Conservation (phyloP, 202 grass and related monocot species). For the Brachypodium distachyon region DNA sequence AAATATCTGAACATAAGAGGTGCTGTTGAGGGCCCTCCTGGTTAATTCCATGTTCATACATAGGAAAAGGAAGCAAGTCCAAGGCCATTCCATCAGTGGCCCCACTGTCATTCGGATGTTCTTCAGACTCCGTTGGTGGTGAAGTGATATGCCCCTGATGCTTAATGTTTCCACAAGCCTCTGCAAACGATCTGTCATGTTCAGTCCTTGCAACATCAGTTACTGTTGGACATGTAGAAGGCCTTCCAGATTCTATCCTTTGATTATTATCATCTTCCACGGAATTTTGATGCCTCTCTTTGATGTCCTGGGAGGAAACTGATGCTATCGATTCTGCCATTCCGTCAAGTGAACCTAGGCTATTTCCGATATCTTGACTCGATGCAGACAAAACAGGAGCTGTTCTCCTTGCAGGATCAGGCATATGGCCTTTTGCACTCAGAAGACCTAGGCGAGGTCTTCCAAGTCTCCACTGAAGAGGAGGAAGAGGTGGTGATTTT, state of each 20-base stretch:
- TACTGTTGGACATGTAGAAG: not conserved
- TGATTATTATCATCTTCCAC: slow-evolving; percentile 27
- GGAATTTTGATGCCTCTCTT: slow-evolving; percentile 15
- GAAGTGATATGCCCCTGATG: not conserved
- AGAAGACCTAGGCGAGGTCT: slow-evolving; percentile 38
- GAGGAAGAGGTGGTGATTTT: slow-evolving; percentile 77
- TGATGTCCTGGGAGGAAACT: not conserved
- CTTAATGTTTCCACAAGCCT: slow-evolving; percentile 18
- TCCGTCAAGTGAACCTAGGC: slow-evolving; percentile 1
- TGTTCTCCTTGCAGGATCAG: slow-evolving; percentile 14
- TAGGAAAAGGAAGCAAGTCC: not conserved
- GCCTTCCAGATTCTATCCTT: slow-evolving; percentile 10
- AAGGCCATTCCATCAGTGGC: not conserved
- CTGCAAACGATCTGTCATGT: slow-evolving; percentile 13
- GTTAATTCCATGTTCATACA: not conserved
- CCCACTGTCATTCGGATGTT: slow-evolving; percentile 1
- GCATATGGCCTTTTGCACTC: slow-evolving; percentile 17
- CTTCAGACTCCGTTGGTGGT: not conserved
- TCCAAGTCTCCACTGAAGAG: slow-evolving; percentile 82
- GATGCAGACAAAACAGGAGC: slow-evolving; percentile 19
- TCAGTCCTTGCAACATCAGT: slow-evolving; percentile 23
- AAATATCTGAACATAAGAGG: slow-evolving; percentile 16
- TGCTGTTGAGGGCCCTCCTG: not conserved
- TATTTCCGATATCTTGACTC: slow-evolving; percentile 5
- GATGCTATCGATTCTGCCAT: slow-evolving; percentile 6